A percentile compares a stretch with the other conserved stretches of the same genome.
Conservation (phyloP, 2,329 filamentous ascomycete species). For the Ciborinia camelliae region DNA sequence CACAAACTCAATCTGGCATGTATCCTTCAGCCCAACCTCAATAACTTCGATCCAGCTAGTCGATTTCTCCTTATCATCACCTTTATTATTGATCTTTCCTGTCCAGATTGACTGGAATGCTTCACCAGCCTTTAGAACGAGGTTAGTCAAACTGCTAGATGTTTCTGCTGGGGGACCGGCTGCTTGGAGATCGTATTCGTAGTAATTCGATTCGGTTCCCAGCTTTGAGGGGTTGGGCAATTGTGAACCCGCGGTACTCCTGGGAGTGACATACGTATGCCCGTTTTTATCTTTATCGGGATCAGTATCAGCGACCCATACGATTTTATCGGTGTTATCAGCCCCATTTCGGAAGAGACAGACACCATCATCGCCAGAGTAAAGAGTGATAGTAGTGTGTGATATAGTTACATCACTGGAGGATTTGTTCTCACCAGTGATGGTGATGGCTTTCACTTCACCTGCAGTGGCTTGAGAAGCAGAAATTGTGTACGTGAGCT, state of each 20-base stretch:
- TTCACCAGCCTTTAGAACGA: background rate
- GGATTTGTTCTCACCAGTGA: background rate
- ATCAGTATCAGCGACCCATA: background rate
- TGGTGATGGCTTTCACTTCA: background rate
- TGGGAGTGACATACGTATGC: background rate
- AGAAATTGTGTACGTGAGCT: background rate
- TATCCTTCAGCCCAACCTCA: background rate
- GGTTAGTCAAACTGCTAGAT: background rate
- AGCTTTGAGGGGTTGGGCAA: background rate
- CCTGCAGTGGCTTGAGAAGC: background rate
- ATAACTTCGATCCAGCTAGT: constrained; percentile 1
- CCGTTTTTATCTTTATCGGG: background rate
- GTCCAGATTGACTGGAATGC: background rate
- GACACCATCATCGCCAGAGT: background rate
- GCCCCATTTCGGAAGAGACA: constrained; percentile 6
- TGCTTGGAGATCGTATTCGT: background rate
- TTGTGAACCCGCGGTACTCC: background rate
- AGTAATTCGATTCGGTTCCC: background rate
- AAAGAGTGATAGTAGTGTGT: background rate
- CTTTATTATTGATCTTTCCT: background rate
- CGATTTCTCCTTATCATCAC: background rate
- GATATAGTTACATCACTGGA: background rate
- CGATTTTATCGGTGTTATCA: background rate
- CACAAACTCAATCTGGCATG: background rate
- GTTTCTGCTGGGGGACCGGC: background rate